Evolutionary conservation across 257 asterid genomes (phyloP).

Genomic region (Gynochthodes officinalis): DNA sequence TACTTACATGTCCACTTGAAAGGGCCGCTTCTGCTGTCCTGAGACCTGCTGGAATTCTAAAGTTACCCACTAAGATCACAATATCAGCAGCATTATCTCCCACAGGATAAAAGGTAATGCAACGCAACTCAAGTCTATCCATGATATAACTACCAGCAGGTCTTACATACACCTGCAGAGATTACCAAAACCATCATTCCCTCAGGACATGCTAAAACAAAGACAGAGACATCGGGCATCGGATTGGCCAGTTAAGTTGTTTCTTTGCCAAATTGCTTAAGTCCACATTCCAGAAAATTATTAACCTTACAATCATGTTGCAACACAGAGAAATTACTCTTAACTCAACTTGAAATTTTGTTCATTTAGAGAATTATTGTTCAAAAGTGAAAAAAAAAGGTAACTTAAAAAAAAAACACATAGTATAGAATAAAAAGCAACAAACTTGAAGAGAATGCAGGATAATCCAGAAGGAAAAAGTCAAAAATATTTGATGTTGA

Average conservation of each 20-base stretch:
- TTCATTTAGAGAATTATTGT: no score
- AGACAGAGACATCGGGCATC: no score
- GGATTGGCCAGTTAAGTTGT: no score
- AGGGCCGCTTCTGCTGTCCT: slow-evolving; percentile 83
- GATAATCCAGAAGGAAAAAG: neutral
- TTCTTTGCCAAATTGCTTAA: no score
- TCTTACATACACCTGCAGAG: slow-evolving; percentile 77
- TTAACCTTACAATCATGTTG: no score
- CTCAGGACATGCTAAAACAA: neutral
- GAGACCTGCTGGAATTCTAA: slow-evolving; percentile 73
- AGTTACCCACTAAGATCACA: slow-evolving; percentile 72
- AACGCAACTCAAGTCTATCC: slow-evolving; percentile 90
- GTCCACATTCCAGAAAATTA: no score
- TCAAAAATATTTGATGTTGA: neutral
- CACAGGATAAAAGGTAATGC: slow-evolving; percentile 60
- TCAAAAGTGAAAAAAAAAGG: no score
- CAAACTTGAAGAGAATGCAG: neutral
- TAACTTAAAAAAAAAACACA: no score
- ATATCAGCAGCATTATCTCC: slow-evolving; percentile 56
- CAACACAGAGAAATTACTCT: no score
- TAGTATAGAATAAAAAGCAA: no score
- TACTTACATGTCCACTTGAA: slow-evolving; percentile 74
- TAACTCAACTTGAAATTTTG: no score
- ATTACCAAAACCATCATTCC: slow-evolving; percentile 16
- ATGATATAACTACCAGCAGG: slow-evolving; percentile 97